Base-by-base conservation (phyloP, 345 rosid genomes). In the Capsella bursapastoris region DNA sequence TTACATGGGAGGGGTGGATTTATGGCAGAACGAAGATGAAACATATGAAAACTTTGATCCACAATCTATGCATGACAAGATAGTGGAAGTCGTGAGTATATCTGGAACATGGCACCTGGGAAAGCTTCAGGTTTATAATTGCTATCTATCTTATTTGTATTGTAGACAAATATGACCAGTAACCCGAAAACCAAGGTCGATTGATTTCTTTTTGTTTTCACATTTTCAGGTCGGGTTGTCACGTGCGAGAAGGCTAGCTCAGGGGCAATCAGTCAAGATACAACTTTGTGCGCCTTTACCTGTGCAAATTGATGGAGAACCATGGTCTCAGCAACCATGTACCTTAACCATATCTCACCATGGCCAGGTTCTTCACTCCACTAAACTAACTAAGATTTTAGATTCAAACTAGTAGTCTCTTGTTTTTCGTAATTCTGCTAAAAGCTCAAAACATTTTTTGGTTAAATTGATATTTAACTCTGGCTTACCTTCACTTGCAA, bases 41-140 rank as follows among this genome's bases (percentile, higher is more conserved):
- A 86, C 81, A 49, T 89, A 81, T 71, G 96, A 86, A 66, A 87
- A 87, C 69, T 90, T 92, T 68, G 84, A 83, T 57, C 95, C 94
- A 6, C 98, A 92, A 57, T 92, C 91, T 15, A 92, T 92, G 96
- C 98, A 90, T 47, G 98, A 88, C 79, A 88, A 88, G 79, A 64
- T 90, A 67, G 83, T 92, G 4, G 96, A 92, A 73, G 96, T 92
- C 38, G 96, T 90, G 61, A 88, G 96, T 84, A 87, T 92, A 68
- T 90, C 95, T 57, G 96, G 96, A 59, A 87, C 92, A n/a, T 92
- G 96, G 98, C 98, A 92, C 72, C 96, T 90, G 48, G 96, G 98
- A 63, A 92, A 79, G 79, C 94, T 92, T 73, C 98, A 92, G 37
- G 62, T 56, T 22, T 56, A 41, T 47, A 6, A 3, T 55, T 56